Evolutionary conservation across 106 monocot genomes (phyloP).

Genomic region (Dendrobium catenatum): DNA sequence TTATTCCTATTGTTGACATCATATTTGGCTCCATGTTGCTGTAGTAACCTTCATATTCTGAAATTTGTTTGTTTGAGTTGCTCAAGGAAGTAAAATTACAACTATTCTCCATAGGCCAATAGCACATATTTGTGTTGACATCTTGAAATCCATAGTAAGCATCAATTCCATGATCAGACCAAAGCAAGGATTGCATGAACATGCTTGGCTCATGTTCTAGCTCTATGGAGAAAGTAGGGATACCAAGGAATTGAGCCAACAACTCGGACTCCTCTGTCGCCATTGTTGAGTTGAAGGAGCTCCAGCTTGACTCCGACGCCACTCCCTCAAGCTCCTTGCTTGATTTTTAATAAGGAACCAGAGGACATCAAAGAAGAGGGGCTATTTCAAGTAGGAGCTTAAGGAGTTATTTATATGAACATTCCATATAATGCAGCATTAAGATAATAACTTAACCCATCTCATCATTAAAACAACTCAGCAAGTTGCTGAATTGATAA

Average conservation of each 20-base stretch:
- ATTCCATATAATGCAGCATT: neutral
- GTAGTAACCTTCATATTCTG: constrained; percentile 12
- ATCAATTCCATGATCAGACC: constrained; percentile 21
- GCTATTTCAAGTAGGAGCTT: neutral
- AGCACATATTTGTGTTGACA: constrained; percentile 9
- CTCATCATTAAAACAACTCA: neutral
- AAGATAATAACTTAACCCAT: neutral
- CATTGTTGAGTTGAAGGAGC: constrained; percentile 15
- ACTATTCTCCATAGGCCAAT: constrained; percentile 21
- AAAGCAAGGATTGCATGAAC: constrained; percentile 23
- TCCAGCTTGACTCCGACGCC: constrained; percentile 26
- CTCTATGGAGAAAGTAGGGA: constrained; percentile 11
- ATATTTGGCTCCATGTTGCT: constrained; percentile 8
- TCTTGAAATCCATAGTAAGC: constrained; percentile 7
- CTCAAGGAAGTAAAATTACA: neutral
- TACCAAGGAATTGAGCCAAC: constrained; percentile 32
- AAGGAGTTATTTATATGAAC: constrained; percentile 5
- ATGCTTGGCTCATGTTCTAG: constrained; percentile 12
- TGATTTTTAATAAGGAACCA: neutral
- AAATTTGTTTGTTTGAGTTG: neutral
- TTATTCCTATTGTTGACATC: constrained; percentile 4
- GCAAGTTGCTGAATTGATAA: neutral
- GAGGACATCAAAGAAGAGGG: neutral
- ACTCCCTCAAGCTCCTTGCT: constrained; percentile 16
- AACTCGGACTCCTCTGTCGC: constrained; percentile 30